Evolutionary conservation across 768 basidiomycete genomes (phyloP), one percentile per base, ranked within the genome.

Genomic region (Amanita inopinata): DNA sequence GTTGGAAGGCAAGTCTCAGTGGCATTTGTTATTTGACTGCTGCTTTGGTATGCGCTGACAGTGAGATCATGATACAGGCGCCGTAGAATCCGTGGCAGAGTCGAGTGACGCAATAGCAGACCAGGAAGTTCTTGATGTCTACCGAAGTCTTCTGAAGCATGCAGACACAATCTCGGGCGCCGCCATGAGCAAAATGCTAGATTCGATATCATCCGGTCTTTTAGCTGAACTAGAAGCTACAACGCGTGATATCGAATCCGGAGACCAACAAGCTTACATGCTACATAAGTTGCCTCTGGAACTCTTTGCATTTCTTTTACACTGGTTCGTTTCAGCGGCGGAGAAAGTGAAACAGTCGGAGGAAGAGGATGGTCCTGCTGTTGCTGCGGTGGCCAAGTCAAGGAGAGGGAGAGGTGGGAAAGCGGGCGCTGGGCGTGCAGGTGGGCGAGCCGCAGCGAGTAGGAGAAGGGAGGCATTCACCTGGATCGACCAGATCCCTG

Each of bases 231-330:
- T 90, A 33, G 90, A 93, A 14, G 67, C 74, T 15, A 78, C 86
- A 3, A 54, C 71, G 22, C 73, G 71, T 40, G 86, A 90, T 49
- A 61, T 86, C 18, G 80, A 85, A 6, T 65, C 73, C 4, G 86
- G 83, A 19, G 76, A 82, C 37, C 73, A 79, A 45, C 69, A 82
- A 44, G 65, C 69, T 1, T 70, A 74, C 52, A 60, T 71, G 49
- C 53, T 66, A 0, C 90, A 91, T 59, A 86, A 82, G 57, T 49
- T 56, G 2, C 77, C 89, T 0, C 68, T 99, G 46, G 96, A 98
- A 59, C 80, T 86, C 70, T 97, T 89, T 58, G 85, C 83, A 5
- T 97, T 98, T 57, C 65, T 97, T 18, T 61, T 96, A n/a, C 72
- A 81, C 47, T 97, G 92, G 92, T 93, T 93, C 56, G 84, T 88